phyloP scores from a whole-genome alignment of 139 green algal genomes.

The Chlorella sp. region DNA sequence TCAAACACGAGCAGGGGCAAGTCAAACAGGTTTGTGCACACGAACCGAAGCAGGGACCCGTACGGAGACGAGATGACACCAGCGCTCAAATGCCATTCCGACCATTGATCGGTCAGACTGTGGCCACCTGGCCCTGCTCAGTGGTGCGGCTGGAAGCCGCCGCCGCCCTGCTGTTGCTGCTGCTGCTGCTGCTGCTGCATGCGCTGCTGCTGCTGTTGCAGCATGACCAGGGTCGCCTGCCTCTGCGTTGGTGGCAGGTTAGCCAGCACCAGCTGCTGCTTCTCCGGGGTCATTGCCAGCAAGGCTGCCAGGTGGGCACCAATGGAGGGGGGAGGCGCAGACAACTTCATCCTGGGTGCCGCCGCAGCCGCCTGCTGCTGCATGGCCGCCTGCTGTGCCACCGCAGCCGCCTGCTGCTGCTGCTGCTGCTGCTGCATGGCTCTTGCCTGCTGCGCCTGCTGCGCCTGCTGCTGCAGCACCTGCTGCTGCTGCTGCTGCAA shows the following conservation, averaged over 20 bases:
- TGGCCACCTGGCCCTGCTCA: not conserved
- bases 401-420: slow-evolving; percentile 6
- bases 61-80: not conserved
- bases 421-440: not conserved
- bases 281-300: not conserved
- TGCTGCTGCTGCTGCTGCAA: slow-evolving; percentile 23
- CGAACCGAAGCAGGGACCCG: not conserved
- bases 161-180: not conserved
- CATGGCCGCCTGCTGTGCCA: not conserved
- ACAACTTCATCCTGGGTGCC: not conserved
- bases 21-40: not conserved
- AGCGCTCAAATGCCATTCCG: not conserved
- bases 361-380: slow-evolving; percentile 8
- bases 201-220: slow-evolving; percentile 4
- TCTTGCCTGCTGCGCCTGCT: not conserved
- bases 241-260: not conserved
- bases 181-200: not conserved
- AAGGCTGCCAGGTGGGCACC: not conserved
- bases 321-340: not conserved
- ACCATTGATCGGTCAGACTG: too few relatives aligned
- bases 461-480: not conserved
- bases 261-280: slow-evolving; percentile 21
- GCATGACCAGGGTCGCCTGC: not conserved
- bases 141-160: not conserved
- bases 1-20: too few relatives aligned